These are phyloP conservation scores for Prunus mira DNA, from an alignment of 306 rosid genomes.

Conservation along the genomic window DNA sequence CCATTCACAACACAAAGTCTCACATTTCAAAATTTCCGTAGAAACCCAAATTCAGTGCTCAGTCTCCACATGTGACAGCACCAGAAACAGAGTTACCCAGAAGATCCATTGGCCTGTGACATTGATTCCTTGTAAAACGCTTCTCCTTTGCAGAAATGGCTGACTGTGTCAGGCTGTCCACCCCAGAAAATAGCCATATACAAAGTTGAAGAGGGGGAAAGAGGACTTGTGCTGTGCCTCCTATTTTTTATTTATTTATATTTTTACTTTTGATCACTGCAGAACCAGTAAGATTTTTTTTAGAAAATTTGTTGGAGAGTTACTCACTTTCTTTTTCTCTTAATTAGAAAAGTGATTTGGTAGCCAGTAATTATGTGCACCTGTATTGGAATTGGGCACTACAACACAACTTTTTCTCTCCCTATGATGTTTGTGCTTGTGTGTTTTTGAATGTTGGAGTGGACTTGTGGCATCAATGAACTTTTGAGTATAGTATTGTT, in stretches of 20 bases:
- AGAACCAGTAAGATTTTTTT: conserved; percentile 49
- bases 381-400: not conserved
- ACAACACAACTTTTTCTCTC: too few species aligned
- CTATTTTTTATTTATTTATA: conserved; percentile 51
- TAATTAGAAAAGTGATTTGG: not conserved
- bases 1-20: conserved; percentile 27
- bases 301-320: conserved; percentile 3
- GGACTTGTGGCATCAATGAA: conserved; percentile 51
- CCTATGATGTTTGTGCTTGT: not conserved
- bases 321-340: not conserved
- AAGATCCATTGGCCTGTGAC: conserved; percentile 83
- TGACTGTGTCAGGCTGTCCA: conserved; percentile 72
- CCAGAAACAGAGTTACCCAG: conserved; percentile 20
- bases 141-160: conserved; percentile 70
- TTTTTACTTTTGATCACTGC: conserved; percentile 52
- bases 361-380: not conserved
- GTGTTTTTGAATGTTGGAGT: conserved; percentile 39
- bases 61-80: conserved; percentile 40
- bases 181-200: conserved; percentile 83
- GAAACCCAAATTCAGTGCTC: conserved; percentile 44
- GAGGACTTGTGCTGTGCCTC: conserved; percentile 56
- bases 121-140: conserved; percentile 74
- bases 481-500: conserved; percentile 25
- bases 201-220: conserved; percentile 80
- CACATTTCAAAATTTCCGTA: conserved; percentile 24